Base-by-base conservation (phyloP, 2,329 filamentous ascomycete genomes). In the Tolypocladium cylindrosporum region DNA sequence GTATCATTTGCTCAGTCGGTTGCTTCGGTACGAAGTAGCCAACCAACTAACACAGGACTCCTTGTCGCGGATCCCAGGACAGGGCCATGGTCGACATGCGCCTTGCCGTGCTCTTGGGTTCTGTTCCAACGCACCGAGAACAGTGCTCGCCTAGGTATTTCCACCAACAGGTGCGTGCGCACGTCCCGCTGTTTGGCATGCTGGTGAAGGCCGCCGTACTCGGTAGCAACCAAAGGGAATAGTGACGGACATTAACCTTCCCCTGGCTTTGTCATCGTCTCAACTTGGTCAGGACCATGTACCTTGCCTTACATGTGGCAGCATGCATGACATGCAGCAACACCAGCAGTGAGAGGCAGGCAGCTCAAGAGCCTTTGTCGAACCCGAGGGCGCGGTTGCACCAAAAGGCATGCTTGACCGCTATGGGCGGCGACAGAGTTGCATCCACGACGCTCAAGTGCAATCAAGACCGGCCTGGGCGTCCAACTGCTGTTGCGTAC, bases 321-420 rank as follows among this genome's bases (percentile, higher is more conserved):
- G 53, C 58, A 64, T 63, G 62, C 60, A 63, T 61, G 60, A 57
- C 62, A 61, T 64, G 62, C 63, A 62, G 57, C 53, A 54, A 34
- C 39, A 41, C 48, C 50, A 54, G 50, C 57, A 43, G 57, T 48
- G n/a, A 31, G 21, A 55, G 58, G 39, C 57, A 55, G 53, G 42
- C 57, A 54, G 53, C 41, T 36, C 36, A 24, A 27, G 40, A 40
- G 52, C 16, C 37, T 39, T 55, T 52, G 53, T 27, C 27, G 42
- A 59, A 59, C 54, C 59, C 61, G 58, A 58, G 52, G 55, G 56
- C 52, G 55, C 52, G 59, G 61, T 61, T 54, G 50, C 56, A 57
- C 61, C 60, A 56, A 37, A 50, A 56, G 24, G 54, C 54, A 50
- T 24, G 34, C 41, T 40, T 36, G 36, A 21, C n/a, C 55, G 27